Conservation (phyloP, 257 asterid genomes). For the Solanum corneliomulleri region DNA sequence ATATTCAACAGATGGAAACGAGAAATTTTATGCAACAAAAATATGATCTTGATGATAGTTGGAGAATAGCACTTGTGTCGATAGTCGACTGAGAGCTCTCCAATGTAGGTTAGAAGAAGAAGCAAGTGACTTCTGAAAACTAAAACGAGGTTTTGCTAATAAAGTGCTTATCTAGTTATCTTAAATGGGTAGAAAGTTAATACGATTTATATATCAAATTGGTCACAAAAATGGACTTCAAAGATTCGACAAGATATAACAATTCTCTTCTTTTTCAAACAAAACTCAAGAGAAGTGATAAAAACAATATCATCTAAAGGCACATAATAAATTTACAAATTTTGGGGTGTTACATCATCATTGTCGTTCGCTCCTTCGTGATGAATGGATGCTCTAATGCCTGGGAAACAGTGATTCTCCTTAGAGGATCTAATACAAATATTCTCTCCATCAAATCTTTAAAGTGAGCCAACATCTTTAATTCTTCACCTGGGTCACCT, state of each 20-base stretch:
- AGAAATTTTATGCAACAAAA: background rate
- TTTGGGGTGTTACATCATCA: conserved; percentile 27
- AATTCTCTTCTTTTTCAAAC: background rate
- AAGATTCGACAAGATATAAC: background rate
- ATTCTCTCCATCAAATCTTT: conserved; percentile 87
- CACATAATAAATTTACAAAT: background rate
- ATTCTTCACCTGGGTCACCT: conserved; percentile 88
- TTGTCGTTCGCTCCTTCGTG: conserved; percentile 94
- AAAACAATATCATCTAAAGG: background rate
- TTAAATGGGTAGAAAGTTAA: background rate
- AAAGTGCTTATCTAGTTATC: background rate
- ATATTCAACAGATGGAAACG: background rate
- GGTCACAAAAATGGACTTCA: conserved; percentile 70
- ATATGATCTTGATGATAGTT: background rate
- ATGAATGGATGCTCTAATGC: conserved; percentile 97
- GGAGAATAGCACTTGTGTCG: background rate
- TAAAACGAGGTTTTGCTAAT: background rate
- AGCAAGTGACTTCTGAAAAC: background rate
- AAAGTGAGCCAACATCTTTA: conserved; percentile 69
- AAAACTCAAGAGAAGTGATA: background rate
- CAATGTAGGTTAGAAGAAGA: background rate
- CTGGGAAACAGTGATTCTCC: conserved; percentile 84
- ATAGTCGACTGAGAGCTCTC: background rate
- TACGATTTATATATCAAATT: too few species aligned
- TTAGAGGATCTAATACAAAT: conserved; percentile 87